These are phyloP conservation scores for Salvia hispanica DNA, from an alignment of 257 asterid genomes.

Conservation along the genomic window DNA sequence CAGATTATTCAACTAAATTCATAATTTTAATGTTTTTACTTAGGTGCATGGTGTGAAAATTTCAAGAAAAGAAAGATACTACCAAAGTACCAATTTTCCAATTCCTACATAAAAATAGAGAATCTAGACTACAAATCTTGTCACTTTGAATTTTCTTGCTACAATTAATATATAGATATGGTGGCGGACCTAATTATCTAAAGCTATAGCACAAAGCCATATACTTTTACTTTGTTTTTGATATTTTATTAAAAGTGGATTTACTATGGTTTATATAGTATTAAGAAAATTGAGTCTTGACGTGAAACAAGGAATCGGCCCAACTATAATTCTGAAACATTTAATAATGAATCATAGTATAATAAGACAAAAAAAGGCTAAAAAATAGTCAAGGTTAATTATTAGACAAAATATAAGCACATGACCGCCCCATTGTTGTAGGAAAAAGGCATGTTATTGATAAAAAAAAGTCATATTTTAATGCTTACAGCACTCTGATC, in stretches of 20 bases:
- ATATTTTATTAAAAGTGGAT: not conserved
- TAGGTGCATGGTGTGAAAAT: not conserved
- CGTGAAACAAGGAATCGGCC: constrained; percentile 44
- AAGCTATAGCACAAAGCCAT: not conserved
- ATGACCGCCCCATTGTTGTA: constrained; percentile 51
- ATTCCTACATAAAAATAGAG: not conserved
- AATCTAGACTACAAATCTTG: not conserved
- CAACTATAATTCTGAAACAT: constrained; percentile 39
- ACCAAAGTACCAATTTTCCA: not conserved
- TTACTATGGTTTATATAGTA: not conserved
- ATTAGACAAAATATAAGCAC: constrained; percentile 39
- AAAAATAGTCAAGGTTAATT: constrained; percentile 32
- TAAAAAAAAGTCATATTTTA: too few species aligned
- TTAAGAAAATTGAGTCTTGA: not conserved
- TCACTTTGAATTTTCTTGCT: constrained; percentile 26
- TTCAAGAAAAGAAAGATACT: not conserved
- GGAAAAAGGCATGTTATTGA: constrained; percentile 50
- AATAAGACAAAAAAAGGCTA: constrained; percentile 35
- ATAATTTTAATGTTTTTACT: not conserved
- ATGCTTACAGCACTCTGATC: too few species aligned
- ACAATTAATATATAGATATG: not conserved
- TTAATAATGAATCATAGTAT: constrained; percentile 30
- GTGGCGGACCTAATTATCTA: constrained; percentile 26
- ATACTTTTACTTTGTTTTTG: too few species aligned
- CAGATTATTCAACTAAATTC: not conserved